Conservation (phyloP, 2,329 filamentous ascomycete species). For the Colletotrichum ledebouriae region DNA sequence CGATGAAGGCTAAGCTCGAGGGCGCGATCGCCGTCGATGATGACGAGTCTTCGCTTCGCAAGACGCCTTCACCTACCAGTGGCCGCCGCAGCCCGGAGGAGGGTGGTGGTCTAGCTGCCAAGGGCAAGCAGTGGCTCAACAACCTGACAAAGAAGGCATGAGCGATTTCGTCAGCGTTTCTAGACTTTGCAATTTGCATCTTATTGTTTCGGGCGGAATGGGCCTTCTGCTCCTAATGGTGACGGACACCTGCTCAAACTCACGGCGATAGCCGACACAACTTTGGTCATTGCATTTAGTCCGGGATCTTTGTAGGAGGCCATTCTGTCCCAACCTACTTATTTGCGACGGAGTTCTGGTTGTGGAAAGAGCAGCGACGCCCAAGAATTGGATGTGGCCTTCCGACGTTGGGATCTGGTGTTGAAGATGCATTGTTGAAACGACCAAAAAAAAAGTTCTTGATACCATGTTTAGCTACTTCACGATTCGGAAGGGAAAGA, state of each 20-base stretch:
- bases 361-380: background rate
- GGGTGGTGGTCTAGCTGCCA: slow-evolving; percentile 53
- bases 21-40: slow-evolving; percentile 52
- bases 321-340: background rate
- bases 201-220: too few relatives aligned
- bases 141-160: slow-evolving; percentile 65
- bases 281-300: background rate
- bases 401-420: slow-evolving; percentile 16
- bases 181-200: background rate
- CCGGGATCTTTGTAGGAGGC: background rate
- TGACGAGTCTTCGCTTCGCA: slow-evolving; percentile 43
- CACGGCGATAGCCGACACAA: background rate
- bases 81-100: slow-evolving; percentile 39
- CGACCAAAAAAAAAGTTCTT: slow-evolving; percentile 35
- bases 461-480: slow-evolving; percentile 30
- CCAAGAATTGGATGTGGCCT: background rate
- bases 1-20: slow-evolving; percentile 46
- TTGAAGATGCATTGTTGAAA: slow-evolving; percentile 38
- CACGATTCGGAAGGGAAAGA: background rate
- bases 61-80: slow-evolving; percentile 37
- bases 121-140: slow-evolving; percentile 64
- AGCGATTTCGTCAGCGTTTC: background rate
- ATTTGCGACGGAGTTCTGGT: slow-evolving; percentile 12
- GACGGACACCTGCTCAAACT: slow-evolving; percentile 1
- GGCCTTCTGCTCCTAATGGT: background rate